Conservation (phyloP, 176 grass and related monocot species). For the Rhynchospora breviuscula region DNA sequence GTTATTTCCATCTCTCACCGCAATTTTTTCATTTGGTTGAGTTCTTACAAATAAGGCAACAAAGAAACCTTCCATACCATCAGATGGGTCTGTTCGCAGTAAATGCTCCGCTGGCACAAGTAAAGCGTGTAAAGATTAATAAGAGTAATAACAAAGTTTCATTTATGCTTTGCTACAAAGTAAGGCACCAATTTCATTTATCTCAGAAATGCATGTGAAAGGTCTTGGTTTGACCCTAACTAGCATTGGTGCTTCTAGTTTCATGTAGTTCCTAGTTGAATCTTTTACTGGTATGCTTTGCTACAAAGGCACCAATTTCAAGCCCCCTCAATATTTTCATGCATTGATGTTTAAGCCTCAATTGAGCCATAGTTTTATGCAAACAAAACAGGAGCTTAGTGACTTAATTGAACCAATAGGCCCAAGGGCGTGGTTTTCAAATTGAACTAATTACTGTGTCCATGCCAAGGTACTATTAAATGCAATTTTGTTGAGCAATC, state of each 20-base stretch:
- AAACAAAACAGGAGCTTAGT: neutral
- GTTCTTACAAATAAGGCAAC: slow-evolving; percentile 70
- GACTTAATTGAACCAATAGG: neutral
- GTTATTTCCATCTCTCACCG: neutral
- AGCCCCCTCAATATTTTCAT: neutral
- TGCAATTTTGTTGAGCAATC: neutral
- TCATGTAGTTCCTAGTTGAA: neutral
- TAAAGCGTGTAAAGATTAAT: neutral
- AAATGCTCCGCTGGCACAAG: slow-evolving; percentile 54
- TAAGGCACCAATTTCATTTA: no score
- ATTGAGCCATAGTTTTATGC: neutral
- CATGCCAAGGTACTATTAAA: neutral
- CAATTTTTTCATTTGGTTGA: neutral
- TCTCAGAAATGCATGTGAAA: neutral
- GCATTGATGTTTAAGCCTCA: neutral
- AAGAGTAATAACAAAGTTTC: neutral
- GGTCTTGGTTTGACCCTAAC: neutral
- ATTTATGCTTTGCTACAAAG: no score
- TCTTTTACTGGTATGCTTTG: neutral
- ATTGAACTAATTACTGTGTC: neutral
- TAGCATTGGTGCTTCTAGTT: neutral
- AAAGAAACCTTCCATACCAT: slow-evolving; percentile 85
- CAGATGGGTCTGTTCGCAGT: slow-evolving; percentile 67
- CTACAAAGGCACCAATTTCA: neutral
- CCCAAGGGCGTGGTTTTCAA: no score